Percentiles rank a stretch among this genome's conserved stretches.
These are phyloP conservation scores for Phlegmacium glaucopus DNA, from an alignment of 768 basidiomycete species.

Conservation along the genomic window DNA sequence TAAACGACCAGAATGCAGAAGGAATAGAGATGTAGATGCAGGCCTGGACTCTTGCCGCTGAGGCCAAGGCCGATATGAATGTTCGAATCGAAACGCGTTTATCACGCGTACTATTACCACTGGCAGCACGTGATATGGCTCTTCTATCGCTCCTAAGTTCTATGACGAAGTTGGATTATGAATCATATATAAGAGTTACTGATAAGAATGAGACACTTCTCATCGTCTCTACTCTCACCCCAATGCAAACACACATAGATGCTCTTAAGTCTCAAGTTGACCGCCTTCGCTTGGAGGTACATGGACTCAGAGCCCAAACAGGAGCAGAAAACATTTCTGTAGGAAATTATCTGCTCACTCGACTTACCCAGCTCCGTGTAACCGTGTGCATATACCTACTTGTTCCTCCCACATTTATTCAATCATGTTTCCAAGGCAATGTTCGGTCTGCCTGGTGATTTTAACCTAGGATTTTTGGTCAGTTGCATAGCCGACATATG, in stretches of 20 bases:
- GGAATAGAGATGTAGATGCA: no score
- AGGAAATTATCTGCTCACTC: conserved; percentile 57
- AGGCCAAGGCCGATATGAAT: no score
- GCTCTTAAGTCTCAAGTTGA: conserved; percentile 26
- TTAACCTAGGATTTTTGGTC: conserved; percentile 69
- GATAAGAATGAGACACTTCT: conserved; percentile 2
- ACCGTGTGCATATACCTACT: conserved; percentile 35
- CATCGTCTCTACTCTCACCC: background rate
- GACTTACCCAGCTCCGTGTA: conserved; percentile 63
- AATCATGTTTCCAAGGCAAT: conserved; percentile 46
- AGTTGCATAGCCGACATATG: conserved; percentile 5
- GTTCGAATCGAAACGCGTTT: conserved; percentile 24
- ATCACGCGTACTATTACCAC: conserved; percentile 21
- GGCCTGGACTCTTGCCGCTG: no score
- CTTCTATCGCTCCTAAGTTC: no score
- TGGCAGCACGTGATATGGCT: no score
- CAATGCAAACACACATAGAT: conserved; percentile 15
- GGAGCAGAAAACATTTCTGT: conserved; percentile 45
- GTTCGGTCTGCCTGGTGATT: conserved; percentile 88
- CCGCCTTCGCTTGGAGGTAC: conserved; percentile 44
- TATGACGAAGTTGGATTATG: no score
- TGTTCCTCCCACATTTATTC: background rate
- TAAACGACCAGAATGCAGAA: no score
- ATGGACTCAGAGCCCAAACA: conserved; percentile 35
- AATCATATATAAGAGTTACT: background rate